phyloP scores from a whole-genome alignment of 2,329 filamentous ascomycete species.

The Fusarium odoratissimum region DNA sequence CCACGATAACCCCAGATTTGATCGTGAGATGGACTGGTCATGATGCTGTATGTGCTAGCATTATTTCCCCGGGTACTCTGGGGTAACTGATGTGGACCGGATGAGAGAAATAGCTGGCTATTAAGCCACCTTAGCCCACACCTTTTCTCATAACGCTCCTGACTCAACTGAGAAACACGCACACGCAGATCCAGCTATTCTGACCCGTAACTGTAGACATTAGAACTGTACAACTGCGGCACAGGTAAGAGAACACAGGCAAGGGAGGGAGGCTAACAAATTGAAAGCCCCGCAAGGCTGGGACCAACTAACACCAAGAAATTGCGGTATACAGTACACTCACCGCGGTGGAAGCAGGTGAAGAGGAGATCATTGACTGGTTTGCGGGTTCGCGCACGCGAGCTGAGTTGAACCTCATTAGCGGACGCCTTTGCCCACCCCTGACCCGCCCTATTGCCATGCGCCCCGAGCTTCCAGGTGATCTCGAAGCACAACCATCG shows the following conservation, averaged over 20 bases:
- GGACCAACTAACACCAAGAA: neutral
- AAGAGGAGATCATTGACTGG: constrained; percentile 21
- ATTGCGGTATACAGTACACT: constrained; percentile 15
- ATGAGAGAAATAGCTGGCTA: neutral
- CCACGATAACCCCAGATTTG: constrained; percentile 22
- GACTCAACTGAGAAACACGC: constrained; percentile 21
- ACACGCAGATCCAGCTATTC: constrained; percentile 22
- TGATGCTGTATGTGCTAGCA: neutral
- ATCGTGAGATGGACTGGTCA: constrained; percentile 10
- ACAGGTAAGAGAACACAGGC: constrained; percentile 19
- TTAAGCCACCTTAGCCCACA: neutral
- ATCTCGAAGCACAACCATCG: constrained; percentile 3
- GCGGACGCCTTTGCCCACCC: constrained; percentile 1
- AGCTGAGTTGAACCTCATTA: constrained; percentile 5
- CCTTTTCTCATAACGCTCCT: neutral
- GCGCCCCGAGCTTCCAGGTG: constrained; percentile 9
- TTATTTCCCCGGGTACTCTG: constrained; percentile 1
- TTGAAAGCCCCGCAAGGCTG: constrained; percentile 10
- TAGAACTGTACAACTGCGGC: constrained; percentile 2
- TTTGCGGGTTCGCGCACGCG: constrained; percentile 31
- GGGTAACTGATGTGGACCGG: neutral
- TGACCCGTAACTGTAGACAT: constrained; percentile 11
- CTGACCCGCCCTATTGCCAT: constrained; percentile 27
- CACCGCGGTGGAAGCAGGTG: constrained; percentile 27
- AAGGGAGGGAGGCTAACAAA: constrained; percentile 9